Evolutionary conservation across 2,329 filamentous ascomycete species (phyloP).

Genomic region (Drechslerella coelobrocha): DNA sequence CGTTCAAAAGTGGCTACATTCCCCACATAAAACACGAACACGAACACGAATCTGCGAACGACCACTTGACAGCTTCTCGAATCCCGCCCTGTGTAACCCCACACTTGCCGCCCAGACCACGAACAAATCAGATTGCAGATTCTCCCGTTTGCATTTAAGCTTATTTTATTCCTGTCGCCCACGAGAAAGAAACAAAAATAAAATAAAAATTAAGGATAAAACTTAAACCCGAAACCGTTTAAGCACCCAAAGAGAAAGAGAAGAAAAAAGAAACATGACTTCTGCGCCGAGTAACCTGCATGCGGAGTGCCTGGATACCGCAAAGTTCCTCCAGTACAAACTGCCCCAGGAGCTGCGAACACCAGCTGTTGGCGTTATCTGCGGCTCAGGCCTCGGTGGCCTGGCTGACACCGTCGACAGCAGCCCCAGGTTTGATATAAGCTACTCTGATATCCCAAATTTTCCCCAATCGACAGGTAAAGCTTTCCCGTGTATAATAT

Average conservation of each 20-base stretch:
- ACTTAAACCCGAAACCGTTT: constrained; percentile 4
- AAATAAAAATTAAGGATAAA: too few relatives aligned
- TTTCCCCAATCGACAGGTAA: constrained; percentile 69
- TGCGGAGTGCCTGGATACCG: constrained; percentile 62
- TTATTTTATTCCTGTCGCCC: constrained; percentile 37
- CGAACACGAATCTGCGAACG: too few relatives aligned
- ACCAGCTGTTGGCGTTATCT: constrained; percentile 69
- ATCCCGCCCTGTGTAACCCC: constrained; percentile 15
- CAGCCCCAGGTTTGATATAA: constrained; percentile 63
- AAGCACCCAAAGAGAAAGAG: background rate
- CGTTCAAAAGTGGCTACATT: too few relatives aligned
- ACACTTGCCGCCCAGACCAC: constrained; percentile 6
- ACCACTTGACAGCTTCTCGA: background rate
- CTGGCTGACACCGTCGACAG: constrained; percentile 66
- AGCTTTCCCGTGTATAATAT: constrained; percentile 30
- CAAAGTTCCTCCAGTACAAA: constrained; percentile 61
- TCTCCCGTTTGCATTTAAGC: constrained; percentile 42
- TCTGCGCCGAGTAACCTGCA: constrained; percentile 56
- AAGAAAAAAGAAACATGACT: constrained; percentile 32
- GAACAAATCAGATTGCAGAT: constrained; percentile 28
- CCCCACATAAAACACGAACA: too few relatives aligned
- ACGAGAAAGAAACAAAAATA: constrained; percentile 6
- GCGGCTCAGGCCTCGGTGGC: constrained; percentile 70
- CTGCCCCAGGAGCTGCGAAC: constrained; percentile 63
- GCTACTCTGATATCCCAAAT: constrained; percentile 68